Evolutionary conservation across 306 rosid genomes (phyloP), one percentile per base, ranked within the genome.

Genomic region (Lathyrus aphaca): DNA sequence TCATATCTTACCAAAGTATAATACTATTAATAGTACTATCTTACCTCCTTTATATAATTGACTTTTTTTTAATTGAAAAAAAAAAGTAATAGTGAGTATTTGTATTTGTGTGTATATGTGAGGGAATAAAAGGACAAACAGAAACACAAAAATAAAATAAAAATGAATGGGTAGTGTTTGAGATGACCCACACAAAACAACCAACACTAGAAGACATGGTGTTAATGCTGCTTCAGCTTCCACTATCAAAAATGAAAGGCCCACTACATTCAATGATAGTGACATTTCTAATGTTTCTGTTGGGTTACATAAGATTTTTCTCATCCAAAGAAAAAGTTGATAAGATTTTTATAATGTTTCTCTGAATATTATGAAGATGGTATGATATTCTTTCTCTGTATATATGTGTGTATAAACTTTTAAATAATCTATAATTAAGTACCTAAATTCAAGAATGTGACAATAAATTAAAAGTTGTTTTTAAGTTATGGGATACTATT

Each of bases 141-240:
- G 46, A 29, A 25, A 54, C 83, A 78, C 81, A 65, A 14, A 32
- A 30, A 21, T n/a, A 2, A 21, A 21, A 21, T 21, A 21, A 23
- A 54, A 48, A 60, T 32, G 78, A 67, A 64, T 23, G 23, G 55
- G 66, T 38, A 61, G 30, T 37, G 15, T 61, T 16, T 61, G 66
- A 37, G 48, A 42, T 66, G 72, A 64, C 76, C 85, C 79, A 53
- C 72, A 71, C 45, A 73, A 44, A 58, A 71, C 62, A 73, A 49
- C 75, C 71, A 74, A 71, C 77, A 76, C 71, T 46, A 66, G 17
- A 67, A 60, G 77, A 66, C 73, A 70, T 75, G 55, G 50, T 48
- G 72, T 43, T 55, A 32, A 55, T 68, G 83, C 78, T 76, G 55
- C 74, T 76, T 79, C 77, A 54, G 55, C 81, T 79, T 77, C 83